Base-by-base conservation (phyloP, 306 rosid species). In the Carpinus fangiana region DNA sequence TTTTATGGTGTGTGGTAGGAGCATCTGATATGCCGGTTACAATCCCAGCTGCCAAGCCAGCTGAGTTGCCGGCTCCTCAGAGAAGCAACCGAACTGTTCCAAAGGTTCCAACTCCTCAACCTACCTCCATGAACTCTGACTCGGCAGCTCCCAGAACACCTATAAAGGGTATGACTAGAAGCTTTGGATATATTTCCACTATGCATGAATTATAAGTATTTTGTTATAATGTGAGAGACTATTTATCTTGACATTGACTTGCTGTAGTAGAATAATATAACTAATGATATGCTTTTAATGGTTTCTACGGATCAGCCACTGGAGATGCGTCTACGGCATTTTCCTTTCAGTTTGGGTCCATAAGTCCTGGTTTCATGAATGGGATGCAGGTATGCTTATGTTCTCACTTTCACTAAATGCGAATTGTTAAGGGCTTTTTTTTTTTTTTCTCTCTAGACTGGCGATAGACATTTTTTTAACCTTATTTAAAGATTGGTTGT, bases 301-400 rank as follows among this genome's bases (percentile, higher is more conserved):
- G 57, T 74, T 36, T 38, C 85, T 55, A 73, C 86, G 76, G 55
- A 67, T 79, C 75, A 84, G 87, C 78, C 73, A 56, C 89, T n/a
- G 97, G 89, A 75, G 99, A 93, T 86, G 85, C 82, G 12, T 76
- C 93, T 18, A 91, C 86, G 88, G 83, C 87, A 17, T 83, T 87
- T 65, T 20, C 97, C 72, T 83, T 96, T 74, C 99, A 96, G 79
- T 96, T 96, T 82, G 99, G 99, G 68, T 86, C 99, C 14, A 86
- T 96, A 48, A 86, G 79, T 82, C 98, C 99, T 47, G 88, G 87
- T 51, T 76, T 86, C 74, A 74, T 93, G 88, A 91, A 91, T 79
- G 93, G 86, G 54, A 83, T 93, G 90, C 90, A 87, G 76, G 98
- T 96, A 88, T 66, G 82, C 47, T 79, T 78, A 73, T 76, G 53